Evolutionary conservation across 129 eudicot species (phyloP).

Genomic region (Centella asiatica): DNA sequence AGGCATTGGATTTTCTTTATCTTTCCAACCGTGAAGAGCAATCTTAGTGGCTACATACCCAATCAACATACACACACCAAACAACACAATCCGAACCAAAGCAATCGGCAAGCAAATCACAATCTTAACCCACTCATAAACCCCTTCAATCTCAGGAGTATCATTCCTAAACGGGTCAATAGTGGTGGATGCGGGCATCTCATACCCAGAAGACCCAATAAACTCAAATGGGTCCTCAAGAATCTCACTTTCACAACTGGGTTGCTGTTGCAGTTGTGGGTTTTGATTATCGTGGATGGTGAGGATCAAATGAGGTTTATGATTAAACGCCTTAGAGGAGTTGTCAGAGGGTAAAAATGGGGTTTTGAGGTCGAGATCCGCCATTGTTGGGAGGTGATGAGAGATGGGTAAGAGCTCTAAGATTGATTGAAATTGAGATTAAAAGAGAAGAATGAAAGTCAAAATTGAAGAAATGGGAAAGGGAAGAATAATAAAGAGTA

Average conservation of each 20-base stretch:
- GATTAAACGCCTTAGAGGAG: slow-evolving; percentile 8
- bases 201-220: slow-evolving; percentile 54
- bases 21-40: slow-evolving; percentile 83
- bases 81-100: slow-evolving; percentile 49
- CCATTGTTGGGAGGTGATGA: slow-evolving; percentile 27
- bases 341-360: slow-evolving; percentile 22
- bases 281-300: slow-evolving; percentile 35
- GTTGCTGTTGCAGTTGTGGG: background rate
- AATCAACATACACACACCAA: slow-evolving; percentile 45
- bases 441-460: background rate
- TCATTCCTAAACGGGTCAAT: slow-evolving; percentile 81
- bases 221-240: slow-evolving; percentile 40
- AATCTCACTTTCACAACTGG: slow-evolving; percentile 7
- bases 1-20: slow-evolving; percentile 77
- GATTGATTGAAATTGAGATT: background rate
- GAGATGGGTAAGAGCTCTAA: background rate
- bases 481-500: background rate
- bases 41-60: slow-evolving; percentile 61
- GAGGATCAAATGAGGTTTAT: slow-evolving; percentile 32
- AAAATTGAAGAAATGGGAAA: background rate
- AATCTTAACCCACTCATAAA: slow-evolving; percentile 88
- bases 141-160: slow-evolving; percentile 56
- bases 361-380: slow-evolving; percentile 35
- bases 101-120: slow-evolving; percentile 55
- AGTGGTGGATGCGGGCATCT: slow-evolving; percentile 40